Percentiles rank a stretch among this genome's conserved stretches.
phyloP scores from a whole-genome alignment of 2,329 filamentous ascomycete species.

The Colletotrichum camelliae region DNA sequence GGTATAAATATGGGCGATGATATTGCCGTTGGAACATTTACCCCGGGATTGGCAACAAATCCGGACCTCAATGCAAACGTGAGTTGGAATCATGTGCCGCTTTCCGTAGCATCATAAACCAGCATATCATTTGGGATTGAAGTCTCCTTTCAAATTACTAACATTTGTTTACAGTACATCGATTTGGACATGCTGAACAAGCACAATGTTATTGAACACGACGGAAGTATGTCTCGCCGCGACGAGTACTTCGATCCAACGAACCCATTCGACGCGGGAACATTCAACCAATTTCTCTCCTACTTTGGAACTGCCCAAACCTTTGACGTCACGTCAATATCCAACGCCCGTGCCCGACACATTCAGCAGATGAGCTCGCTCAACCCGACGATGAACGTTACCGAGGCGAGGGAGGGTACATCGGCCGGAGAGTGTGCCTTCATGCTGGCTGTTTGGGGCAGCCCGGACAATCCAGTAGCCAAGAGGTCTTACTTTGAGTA shows the following conservation, averaged over 20 bases:
- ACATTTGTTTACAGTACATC: not conserved
- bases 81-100: accelerated
- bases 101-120: not conserved
- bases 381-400: slow-evolving; percentile 55
- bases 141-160: not conserved
- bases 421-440: slow-evolving; percentile 55
- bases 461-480: slow-evolving; percentile 42
- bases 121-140: not conserved
- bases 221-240: slow-evolving; percentile 50
- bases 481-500: slow-evolving; percentile 45
- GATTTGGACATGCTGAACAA: slow-evolving; percentile 43
- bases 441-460: slow-evolving; percentile 54
- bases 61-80: slow-evolving; percentile 44
- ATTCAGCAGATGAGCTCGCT: slow-evolving; percentile 47
- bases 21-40: slow-evolving; percentile 44
- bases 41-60: slow-evolving; percentile 43
- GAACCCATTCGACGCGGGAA: slow-evolving; percentile 54
- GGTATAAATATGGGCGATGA: slow-evolving; percentile 47
- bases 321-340: slow-evolving; percentile 44
- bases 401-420: slow-evolving; percentile 42
- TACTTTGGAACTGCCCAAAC: slow-evolving; percentile 48
- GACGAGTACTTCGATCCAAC: slow-evolving; percentile 58
- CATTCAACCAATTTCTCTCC: slow-evolving; percentile 49
- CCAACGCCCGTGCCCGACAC: slow-evolving; percentile 44
- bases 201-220: slow-evolving; percentile 55